Evolutionary conservation across 75 land plant genomes (phyloP).

Genomic region (Sequoiadendron giganteum): DNA sequence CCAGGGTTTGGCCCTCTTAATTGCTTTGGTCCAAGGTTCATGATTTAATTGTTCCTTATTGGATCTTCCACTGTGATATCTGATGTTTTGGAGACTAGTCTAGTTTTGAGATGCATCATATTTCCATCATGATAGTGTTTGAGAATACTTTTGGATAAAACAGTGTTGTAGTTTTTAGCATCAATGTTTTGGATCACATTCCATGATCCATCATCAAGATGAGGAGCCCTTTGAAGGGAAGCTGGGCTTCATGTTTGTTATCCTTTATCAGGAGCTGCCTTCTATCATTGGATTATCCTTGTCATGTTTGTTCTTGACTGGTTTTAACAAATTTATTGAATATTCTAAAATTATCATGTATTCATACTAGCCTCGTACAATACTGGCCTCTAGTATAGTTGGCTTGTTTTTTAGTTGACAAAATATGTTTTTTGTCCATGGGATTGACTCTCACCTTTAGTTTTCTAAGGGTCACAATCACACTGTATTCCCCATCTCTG

Average conservation of each 20-base stretch:
- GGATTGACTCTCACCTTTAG: background rate
- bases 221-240: background rate
- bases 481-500: background rate
- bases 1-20: background rate
- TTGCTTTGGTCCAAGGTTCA: background rate
- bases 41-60: background rate
- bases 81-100: background rate
- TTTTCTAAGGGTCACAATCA: background rate
- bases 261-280: background rate
- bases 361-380: background rate
- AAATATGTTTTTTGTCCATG: background rate
- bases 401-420: background rate
- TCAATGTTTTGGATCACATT: too few relatives aligned
- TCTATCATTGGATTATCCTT: background rate
- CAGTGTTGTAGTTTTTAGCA: too few relatives aligned
- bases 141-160: too few relatives aligned
- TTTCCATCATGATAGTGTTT: too few relatives aligned
- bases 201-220: background rate
- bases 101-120: background rate
- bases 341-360: background rate
- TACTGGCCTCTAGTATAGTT: background rate
- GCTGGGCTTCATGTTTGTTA: background rate
- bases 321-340: background rate
- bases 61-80: background rate
- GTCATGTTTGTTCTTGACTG: background rate